Evolutionary conservation across 768 basidiomycete genomes (phyloP).

Genomic region (Trametes cinnabarina): DNA sequence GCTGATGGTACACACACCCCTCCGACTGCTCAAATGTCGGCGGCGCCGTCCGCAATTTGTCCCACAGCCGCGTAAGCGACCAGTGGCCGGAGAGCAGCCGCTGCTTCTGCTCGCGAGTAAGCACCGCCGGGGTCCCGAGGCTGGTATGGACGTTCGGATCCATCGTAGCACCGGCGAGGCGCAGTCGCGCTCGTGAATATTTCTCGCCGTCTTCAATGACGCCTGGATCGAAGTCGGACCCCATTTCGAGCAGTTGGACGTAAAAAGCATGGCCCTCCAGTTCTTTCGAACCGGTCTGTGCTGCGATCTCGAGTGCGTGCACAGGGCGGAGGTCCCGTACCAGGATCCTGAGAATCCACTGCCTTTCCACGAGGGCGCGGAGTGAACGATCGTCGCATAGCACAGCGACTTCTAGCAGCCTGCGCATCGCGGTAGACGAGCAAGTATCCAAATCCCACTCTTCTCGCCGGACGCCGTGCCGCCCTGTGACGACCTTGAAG

Average conservation of each 20-base stretch:
- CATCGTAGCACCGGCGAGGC: not conserved
- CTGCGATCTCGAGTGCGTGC: constrained; percentile 34
- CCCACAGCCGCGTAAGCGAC: constrained; percentile 36
- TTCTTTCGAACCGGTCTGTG: constrained; percentile 24
- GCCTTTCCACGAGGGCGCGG: constrained; percentile 26
- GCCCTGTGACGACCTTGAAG: constrained; percentile 27
- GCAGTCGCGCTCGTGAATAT: not conserved
- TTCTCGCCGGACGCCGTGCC: constrained; percentile 23
- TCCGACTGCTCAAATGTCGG: constrained; percentile 32
- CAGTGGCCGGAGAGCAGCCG: constrained; percentile 37
- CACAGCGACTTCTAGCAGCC: constrained; percentile 36
- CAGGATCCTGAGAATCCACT: constrained; percentile 37
- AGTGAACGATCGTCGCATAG: constrained; percentile 30
- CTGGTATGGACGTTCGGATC: not conserved
- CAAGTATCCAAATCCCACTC: constrained; percentile 25
- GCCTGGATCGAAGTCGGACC: constrained; percentile 21
- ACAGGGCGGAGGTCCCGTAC: constrained; percentile 29
- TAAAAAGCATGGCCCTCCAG: constrained; percentile 38
- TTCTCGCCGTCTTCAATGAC: constrained; percentile 14
- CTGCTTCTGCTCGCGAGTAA: constrained; percentile 30
- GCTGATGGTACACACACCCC: constrained; percentile 37
- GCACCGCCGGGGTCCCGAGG: constrained; percentile 19
- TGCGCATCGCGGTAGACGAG: constrained; percentile 31
- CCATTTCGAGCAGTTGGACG: constrained; percentile 31
- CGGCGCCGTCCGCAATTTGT: constrained; percentile 25